Evolutionary conservation across 139 green algal species (phyloP), one percentile per base, ranked within the genome.

Genomic region (Closterium sp.): DNA sequence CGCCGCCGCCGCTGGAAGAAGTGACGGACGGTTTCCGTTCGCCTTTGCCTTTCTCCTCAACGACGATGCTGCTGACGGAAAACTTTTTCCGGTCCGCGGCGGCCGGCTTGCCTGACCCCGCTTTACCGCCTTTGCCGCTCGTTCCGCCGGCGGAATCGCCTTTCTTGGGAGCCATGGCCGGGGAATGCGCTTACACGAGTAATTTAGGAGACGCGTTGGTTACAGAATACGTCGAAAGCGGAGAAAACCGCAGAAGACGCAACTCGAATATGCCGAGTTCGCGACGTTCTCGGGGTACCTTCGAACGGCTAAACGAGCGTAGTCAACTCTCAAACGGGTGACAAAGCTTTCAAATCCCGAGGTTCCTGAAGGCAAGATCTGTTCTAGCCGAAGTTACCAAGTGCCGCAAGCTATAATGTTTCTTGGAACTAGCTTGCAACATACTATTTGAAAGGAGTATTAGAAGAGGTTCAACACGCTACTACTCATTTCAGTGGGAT

Each of bases 31-130:
- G 85, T 24, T 87, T 31, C 22, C 17, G 17, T 24, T 87, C 28
- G 19, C 28, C 85, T 31, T 87, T 87, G 7, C 31, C 30, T 24
- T 89, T 31, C 30, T 89, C 30, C 30, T 42, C 86, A 2, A 50
- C 28, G 5, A 42, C 21, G 28, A 89, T 50, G 86, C 86, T 89
- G 29, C 29, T 89, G 29, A 89, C 86, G 30, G 86, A 89, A 27
- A 89, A 28, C 86, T 89, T 89, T 42, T 89, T 31, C 10, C n/a
- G 85, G n/a, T 87, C 88, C 88, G 28, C 45, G 28, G 28, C 88
- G 11, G n/a, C 38, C 88, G 28, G 28, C 88, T 30, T 31, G 10
- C 88, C 45, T 17, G n/a, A 29, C 21, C 88, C 45, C 22, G 28
- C 45, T 31, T 31, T 70, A 29, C 88, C 45, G 28, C 88, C 45